Base-by-base conservation (phyloP, 2,329 filamentous ascomycete genomes). In the Orbilia blumenaviensis region DNA sequence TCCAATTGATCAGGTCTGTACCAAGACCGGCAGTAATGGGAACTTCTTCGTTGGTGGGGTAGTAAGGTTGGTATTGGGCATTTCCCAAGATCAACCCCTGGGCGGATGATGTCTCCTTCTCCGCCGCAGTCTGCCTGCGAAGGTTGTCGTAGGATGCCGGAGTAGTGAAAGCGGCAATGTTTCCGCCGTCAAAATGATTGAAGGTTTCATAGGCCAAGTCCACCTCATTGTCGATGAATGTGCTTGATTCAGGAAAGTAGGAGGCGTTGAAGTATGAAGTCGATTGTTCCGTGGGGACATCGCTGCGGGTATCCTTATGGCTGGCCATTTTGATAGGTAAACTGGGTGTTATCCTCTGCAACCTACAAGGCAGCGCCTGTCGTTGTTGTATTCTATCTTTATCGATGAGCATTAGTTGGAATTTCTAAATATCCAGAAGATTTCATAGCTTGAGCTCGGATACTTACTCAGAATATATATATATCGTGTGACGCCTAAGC, bases 211-310 rank as follows among this genome's bases (percentile, higher is more conserved):
- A 66, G 32, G 25, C 54, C 32, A 56, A n/a, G 25, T 68, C 63
- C 18, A 69, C n/a, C 10, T 76, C 72, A 21, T 76, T 54, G 6
- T 42, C 32, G 34, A 69, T n/a, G 38, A 34, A 68, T 12, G 63
- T 52, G 63, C 23, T 75, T 29, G 72, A 69, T 34, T 76, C 72
- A 3, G 72, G 72, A 29, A 76, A 76, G 64, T 42, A 76, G 14
- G 72, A 76, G 72, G 64, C 64, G 72, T 76, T 76, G 42, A 76
- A 76, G 72, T 76, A 76, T 21, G 72, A 76, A 29, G 72, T 69
- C 9, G 69, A 74, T 21, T 76, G 72, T 44, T 76, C 72, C 1
- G 72, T 75, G 32, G 69, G 63, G 50, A 66, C 72, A 38, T 76
- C 72, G 42, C 72, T 76, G 36, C 68, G 64, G 21, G 58, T 18